Conservation (phyloP, 441 rosid species). For the Mallotus repandus region DNA sequence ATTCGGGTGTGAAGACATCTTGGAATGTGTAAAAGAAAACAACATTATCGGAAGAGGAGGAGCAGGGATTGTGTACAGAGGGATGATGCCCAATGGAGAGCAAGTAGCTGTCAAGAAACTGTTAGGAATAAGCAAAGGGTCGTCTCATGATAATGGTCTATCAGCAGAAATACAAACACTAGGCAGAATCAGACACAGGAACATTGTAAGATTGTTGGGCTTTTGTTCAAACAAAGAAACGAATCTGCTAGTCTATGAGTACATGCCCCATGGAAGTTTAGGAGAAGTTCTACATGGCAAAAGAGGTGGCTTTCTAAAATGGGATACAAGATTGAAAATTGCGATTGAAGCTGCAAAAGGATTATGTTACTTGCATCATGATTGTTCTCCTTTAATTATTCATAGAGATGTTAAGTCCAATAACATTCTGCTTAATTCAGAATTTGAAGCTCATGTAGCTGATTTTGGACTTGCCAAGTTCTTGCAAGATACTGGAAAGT, state of each 20-base stretch:
- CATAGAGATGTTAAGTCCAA: constrained; percentile 82
- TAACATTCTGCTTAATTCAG: constrained; percentile 67
- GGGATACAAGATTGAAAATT: constrained; percentile 71
- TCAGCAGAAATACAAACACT: constrained; percentile 76
- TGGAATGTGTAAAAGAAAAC: constrained; percentile 77
- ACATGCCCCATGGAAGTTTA: constrained; percentile 77
- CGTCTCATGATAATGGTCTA: constrained; percentile 71
- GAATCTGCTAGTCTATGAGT: constrained; percentile 74
- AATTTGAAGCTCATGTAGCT: constrained; percentile 85
- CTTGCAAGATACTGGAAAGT: constrained; percentile 56
- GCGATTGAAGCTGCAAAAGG: constrained; percentile 78
- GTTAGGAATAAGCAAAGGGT: constrained; percentile 56
- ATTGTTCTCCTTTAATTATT: constrained; percentile 64
- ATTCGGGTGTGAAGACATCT: constrained; percentile 54
- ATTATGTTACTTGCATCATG: constrained; percentile 75
- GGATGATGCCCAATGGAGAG: constrained; percentile 68
- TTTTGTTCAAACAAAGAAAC: constrained; percentile 63
- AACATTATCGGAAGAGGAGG: constrained; percentile 82
- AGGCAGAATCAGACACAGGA: constrained; percentile 70
- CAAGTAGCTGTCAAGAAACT: constrained; percentile 84
- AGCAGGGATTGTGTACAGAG: constrained; percentile 75
- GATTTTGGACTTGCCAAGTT: constrained; percentile 89
- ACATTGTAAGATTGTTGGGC: constrained; percentile 65
- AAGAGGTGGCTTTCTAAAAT: constrained; percentile 56
- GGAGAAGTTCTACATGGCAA: constrained; percentile 77